Percentiles rank a stretch among this genome's conserved stretches.
Conservation (phyloP, 768 basidiomycete species). For the Lyophyllum atratum region DNA sequence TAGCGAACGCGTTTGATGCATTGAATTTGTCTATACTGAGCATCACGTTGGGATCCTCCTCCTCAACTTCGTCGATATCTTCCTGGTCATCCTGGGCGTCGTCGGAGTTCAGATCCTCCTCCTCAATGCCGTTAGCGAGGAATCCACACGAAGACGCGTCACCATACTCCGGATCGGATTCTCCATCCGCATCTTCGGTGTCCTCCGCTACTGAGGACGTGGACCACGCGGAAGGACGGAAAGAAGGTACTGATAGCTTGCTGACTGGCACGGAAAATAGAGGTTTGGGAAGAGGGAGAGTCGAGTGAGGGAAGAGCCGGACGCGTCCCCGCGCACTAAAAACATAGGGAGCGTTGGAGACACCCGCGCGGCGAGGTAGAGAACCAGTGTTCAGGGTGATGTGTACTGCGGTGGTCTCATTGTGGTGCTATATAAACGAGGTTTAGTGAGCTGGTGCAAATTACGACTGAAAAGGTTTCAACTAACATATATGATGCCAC, state of each 20-base stretch:
- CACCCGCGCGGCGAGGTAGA: conserved; percentile 56
- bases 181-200: conserved; percentile 20
- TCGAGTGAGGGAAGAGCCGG: conserved; percentile 29
- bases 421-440: conserved; percentile 47
- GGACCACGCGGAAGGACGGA: neutral
- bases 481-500: conserved; percentile 69
- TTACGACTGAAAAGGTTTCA: neutral
- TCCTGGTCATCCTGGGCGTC: conserved; percentile 19
- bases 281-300: conserved; percentile 19
- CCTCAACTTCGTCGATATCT: conserved; percentile 25
- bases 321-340: conserved; percentile 55
- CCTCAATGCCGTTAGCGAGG: conserved; percentile 16
- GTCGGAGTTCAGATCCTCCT: conserved; percentile 14
- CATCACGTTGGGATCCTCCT: conserved; percentile 15
- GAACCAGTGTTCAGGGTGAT: conserved; percentile 59
- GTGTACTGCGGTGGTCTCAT: conserved; percentile 53
- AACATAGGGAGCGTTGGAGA: conserved; percentile 61
- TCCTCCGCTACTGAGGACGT: conserved; percentile 8
- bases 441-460: conserved; percentile 3
- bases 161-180: conserved; percentile 21
- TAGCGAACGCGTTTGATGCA: conserved; percentile 17
- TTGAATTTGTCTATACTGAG: conserved; percentile 15
- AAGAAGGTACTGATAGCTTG: conserved; percentile 11
- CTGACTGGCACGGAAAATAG: conserved; percentile 19
- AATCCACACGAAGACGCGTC: conserved; percentile 19